These are phyloP conservation scores for Coniochaeta sp. DNA, from an alignment of 2,329 filamentous ascomycete species.

Conservation along the genomic window DNA sequence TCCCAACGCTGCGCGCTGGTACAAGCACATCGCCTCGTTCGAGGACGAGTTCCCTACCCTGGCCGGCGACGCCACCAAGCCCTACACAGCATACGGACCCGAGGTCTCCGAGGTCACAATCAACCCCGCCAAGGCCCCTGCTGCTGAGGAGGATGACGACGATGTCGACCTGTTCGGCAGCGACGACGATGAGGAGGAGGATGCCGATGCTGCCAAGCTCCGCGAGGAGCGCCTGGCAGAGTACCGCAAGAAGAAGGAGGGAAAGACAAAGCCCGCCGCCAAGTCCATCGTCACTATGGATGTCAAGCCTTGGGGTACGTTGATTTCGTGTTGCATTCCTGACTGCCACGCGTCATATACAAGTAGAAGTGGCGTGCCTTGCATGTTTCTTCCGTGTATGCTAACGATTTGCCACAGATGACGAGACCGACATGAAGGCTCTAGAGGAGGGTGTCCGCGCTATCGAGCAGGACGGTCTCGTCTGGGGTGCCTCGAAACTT, in stretches of 20 bases:
- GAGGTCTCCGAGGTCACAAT: slow-evolving; percentile 66
- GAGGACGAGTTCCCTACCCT: slow-evolving; percentile 86
- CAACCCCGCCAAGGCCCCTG: slow-evolving; percentile 77
- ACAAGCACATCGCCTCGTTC: slow-evolving; percentile 92
- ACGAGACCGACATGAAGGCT: slow-evolving; percentile 82
- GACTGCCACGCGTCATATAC: no score
- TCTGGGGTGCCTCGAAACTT: slow-evolving; percentile 87
- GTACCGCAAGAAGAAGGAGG: slow-evolving; percentile 91
- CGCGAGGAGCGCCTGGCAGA: slow-evolving; percentile 84
- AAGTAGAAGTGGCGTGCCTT: neutral
- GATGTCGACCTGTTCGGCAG: slow-evolving; percentile 89
- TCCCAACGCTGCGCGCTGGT: slow-evolving; percentile 91
- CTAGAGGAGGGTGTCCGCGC: slow-evolving; percentile 71
- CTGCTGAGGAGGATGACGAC: slow-evolving; percentile 60
- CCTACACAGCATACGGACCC: slow-evolving; percentile 82
- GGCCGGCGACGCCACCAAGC: slow-evolving; percentile 80
- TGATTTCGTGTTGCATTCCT: neutral
- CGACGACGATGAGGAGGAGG: slow-evolving; percentile 89
- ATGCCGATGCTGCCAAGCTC: slow-evolving; percentile 72
- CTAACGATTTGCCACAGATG: slow-evolving; percentile 44
- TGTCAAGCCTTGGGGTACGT: slow-evolving; percentile 96
- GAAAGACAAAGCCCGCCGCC: slow-evolving; percentile 80
- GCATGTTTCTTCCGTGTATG: neutral
- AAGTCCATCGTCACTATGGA: slow-evolving; percentile 94
- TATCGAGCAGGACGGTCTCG: slow-evolving; percentile 85